phyloP scores from a whole-genome alignment of 441 rosid species.

The Breynia disticha region DNA sequence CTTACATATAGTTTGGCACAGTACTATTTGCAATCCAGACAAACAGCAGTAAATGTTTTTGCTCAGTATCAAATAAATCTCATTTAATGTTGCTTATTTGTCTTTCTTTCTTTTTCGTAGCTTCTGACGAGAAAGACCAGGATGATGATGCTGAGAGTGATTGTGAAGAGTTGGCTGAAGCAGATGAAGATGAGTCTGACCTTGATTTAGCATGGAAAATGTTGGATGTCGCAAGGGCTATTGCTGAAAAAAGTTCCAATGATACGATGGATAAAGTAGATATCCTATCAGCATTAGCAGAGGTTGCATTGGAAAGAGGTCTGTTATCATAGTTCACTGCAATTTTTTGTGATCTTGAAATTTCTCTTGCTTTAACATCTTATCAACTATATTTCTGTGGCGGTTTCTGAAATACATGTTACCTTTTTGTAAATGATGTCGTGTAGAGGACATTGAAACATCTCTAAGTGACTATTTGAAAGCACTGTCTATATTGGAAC shows the following conservation, averaged over 20 bases:
- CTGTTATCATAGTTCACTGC: conserved; percentile 10
- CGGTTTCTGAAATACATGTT: too few relatives aligned
- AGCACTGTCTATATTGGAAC: conserved; percentile 59
- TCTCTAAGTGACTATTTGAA: conserved; percentile 73
- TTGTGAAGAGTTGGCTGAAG: conserved; percentile 52
- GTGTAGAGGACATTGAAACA: conserved; percentile 87
- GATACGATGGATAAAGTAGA: conserved; percentile 82
- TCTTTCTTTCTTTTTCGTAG: conserved; percentile 19
- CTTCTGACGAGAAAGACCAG: conserved; percentile 33
- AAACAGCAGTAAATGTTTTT: background rate
- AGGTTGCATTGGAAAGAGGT: conserved; percentile 92
- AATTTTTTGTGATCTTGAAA: background rate
- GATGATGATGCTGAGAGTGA: conserved; percentile 42
- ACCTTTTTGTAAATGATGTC: background rate
- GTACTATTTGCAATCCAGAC: background rate
- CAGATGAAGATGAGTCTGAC: conserved; percentile 85
- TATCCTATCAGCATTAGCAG: conserved; percentile 68
- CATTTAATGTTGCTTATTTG: conserved; percentile 1
- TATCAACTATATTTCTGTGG: too few relatives aligned
- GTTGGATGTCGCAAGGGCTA: conserved; percentile 88
- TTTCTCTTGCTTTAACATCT: background rate
- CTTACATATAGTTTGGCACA: background rate
- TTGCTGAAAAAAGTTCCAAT: conserved; percentile 49
- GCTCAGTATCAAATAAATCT: background rate
- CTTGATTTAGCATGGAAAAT: conserved; percentile 93